phyloP scores from a whole-genome alignment of 2,329 filamentous ascomycete genomes.

The Cladosporium halotolerans region DNA sequence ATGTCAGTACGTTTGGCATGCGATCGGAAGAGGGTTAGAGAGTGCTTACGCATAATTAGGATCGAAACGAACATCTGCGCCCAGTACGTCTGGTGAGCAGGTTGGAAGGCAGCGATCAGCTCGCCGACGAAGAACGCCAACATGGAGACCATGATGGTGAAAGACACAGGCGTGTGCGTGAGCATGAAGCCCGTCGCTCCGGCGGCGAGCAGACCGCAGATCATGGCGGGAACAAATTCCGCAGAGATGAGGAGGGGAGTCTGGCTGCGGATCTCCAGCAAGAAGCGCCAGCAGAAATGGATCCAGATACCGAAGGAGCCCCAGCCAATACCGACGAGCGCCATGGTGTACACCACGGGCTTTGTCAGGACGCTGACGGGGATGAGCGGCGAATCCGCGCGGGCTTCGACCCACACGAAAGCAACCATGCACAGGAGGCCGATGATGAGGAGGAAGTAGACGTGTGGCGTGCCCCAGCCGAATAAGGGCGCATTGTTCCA shows the following conservation, averaged over 20 bases:
- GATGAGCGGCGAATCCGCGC: conserved; percentile 20
- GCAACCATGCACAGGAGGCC: conserved; percentile 24
- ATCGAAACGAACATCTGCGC: conserved; percentile 54
- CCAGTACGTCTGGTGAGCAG: conserved; percentile 58
- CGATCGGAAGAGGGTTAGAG: conserved; percentile 30
- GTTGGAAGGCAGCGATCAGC: conserved; percentile 40
- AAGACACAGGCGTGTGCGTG: conserved; percentile 32
- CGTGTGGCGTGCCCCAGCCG: conserved; percentile 26
- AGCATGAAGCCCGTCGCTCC: conserved; percentile 33
- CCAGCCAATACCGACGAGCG: conserved; percentile 27
- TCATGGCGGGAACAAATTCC: conserved; percentile 28
- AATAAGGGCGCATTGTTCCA: conserved; percentile 30
- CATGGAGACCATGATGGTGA: conserved; percentile 35
- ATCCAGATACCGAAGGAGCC: conserved; percentile 32
- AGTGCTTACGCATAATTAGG: conserved; percentile 38
- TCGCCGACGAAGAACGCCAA: conserved; percentile 38
- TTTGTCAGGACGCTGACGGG: conserved; percentile 23
- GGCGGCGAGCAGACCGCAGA: conserved; percentile 32
- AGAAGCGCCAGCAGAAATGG: conserved; percentile 29
- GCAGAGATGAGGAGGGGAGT: conserved; percentile 30
- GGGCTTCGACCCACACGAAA: conserved; percentile 27
- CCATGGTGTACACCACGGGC: conserved; percentile 24
- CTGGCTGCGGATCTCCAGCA: conserved; percentile 27
- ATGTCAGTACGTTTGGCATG: conserved; percentile 1
- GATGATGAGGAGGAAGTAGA: conserved; percentile 26